phyloP scores from a whole-genome alignment of 2,329 filamentous ascomycete species.

The Colletotrichum abscissum region DNA sequence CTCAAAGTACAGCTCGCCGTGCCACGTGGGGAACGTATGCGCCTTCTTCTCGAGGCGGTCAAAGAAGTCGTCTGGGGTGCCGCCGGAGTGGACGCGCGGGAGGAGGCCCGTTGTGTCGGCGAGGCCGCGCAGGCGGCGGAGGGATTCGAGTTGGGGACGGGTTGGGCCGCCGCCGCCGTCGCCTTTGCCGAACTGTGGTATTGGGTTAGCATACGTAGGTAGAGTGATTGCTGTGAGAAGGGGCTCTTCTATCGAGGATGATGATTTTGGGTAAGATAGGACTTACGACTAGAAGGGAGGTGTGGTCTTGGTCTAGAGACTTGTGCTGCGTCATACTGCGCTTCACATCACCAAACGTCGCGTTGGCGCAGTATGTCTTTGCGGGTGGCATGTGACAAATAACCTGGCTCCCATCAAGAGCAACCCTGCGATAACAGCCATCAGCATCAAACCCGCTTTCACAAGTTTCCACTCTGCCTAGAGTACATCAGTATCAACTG shows the following conservation, averaged over 20 bases:
- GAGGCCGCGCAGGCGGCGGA: slow-evolving; percentile 73
- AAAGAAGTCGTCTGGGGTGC: slow-evolving; percentile 76
- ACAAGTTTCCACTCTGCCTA: neutral
- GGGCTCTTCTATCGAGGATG: neutral
- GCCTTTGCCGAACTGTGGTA: slow-evolving; percentile 68
- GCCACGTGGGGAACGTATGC: slow-evolving; percentile 74
- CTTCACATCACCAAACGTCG: slow-evolving; percentile 68
- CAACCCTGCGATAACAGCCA: slow-evolving; percentile 49
- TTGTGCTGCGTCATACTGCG: slow-evolving; percentile 75
- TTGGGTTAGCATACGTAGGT: no score
- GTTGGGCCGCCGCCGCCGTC: slow-evolving; percentile 77
- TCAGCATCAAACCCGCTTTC: neutral
- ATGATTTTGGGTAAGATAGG: accelerated
- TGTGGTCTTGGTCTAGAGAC: slow-evolving; percentile 73
- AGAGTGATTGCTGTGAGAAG: no score
- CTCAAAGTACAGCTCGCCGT: slow-evolving; percentile 77
- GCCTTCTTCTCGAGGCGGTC: slow-evolving; percentile 69
- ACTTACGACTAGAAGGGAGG: slow-evolving; percentile 67
- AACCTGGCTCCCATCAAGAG: slow-evolving; percentile 75
- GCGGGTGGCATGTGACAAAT: slow-evolving; percentile 76
- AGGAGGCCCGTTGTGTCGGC: slow-evolving; percentile 68
- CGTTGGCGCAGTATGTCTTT: slow-evolving; percentile 74
- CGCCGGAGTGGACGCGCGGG: slow-evolving; percentile 71
- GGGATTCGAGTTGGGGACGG: slow-evolving; percentile 73
- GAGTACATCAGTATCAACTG: neutral